Conservation (phyloP, 192 early-diverging fungal species). For the Backusella tuberculispora region DNA sequence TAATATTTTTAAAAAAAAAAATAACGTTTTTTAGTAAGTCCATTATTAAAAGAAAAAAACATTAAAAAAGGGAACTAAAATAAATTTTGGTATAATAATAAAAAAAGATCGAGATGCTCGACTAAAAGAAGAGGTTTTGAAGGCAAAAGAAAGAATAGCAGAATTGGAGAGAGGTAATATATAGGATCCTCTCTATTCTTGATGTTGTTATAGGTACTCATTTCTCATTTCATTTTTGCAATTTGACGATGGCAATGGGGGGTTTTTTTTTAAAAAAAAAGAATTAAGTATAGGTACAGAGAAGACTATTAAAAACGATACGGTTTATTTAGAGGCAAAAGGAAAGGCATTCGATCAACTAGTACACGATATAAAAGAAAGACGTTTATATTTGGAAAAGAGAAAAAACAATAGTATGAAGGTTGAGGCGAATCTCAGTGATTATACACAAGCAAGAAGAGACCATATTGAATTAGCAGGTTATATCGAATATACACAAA, state of each 20-base stretch:
- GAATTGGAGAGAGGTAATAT: not conserved
- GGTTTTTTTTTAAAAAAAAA: not conserved
- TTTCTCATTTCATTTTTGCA: not conserved
- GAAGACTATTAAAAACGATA: not conserved
- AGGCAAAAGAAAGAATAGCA: not conserved
- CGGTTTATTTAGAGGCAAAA: not conserved
- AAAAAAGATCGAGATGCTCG: not conserved
- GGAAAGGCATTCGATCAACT: not conserved
- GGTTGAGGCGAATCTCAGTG: not conserved
- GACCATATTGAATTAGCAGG: not conserved
- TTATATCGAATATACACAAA: not conserved
- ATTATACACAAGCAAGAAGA: not conserved
- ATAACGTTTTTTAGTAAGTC: not conserved
- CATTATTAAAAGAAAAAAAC: not conserved
- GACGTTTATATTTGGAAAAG: not conserved
- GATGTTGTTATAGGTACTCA: not conserved
- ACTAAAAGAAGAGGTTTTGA: not conserved
- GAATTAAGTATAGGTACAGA: not conserved
- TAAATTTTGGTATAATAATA: not conserved
- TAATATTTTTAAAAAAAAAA: too few species aligned
- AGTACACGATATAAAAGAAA: not conserved
- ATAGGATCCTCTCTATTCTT: too few species aligned
- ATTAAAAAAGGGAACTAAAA: not conserved
- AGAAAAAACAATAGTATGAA: not conserved
- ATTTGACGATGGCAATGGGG: too few species aligned